A percentile compares a stretch with the other conserved stretches of the same genome.
Conservation (phyloP, 1,284 basidiomycete genomes). For the Microstroma glucosiphilum region DNA sequence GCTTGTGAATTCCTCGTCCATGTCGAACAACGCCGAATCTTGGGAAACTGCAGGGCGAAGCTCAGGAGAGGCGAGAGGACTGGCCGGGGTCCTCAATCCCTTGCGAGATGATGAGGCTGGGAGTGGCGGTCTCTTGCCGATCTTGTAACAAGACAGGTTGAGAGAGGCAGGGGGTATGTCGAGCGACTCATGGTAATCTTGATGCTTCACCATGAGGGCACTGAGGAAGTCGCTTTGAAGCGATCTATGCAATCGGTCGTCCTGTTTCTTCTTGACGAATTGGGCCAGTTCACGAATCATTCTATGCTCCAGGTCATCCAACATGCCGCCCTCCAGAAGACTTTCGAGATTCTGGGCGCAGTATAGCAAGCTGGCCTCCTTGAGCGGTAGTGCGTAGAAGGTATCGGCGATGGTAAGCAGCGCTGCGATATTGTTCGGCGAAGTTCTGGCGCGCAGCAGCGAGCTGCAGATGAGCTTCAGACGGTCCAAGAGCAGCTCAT, state of each 20-base stretch:
- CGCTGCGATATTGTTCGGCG: conserved; percentile 71
- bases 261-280: conserved; percentile 63
- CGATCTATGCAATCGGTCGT: conserved; percentile 63
- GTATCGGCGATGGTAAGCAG: conserved; percentile 76
- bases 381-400: conserved; percentile 68
- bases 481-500: conserved; percentile 79
- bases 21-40: neutral
- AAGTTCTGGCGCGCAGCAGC: conserved; percentile 56
- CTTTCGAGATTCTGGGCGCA: conserved; percentile 79
- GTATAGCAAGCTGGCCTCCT: conserved; percentile 71
- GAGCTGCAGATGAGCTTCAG: conserved; percentile 76
- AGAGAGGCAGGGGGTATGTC: conserved; percentile 65
- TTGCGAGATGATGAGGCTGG: neutral
- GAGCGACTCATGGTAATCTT: conserved; percentile 70
- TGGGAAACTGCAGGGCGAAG: neutral
- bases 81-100: neutral
- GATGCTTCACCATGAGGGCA: conserved; percentile 62
- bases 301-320: conserved; percentile 65
- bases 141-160: conserved; percentile 22
- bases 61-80: neutral
- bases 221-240: conserved; percentile 61
- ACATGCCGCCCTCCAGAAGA: conserved; percentile 71
- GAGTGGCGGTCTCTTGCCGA: neutral
- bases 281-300: conserved; percentile 65
- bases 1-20: neutral